Base-by-base conservation (phyloP, 768 basidiomycete genomes). In the Collybia sordida region DNA sequence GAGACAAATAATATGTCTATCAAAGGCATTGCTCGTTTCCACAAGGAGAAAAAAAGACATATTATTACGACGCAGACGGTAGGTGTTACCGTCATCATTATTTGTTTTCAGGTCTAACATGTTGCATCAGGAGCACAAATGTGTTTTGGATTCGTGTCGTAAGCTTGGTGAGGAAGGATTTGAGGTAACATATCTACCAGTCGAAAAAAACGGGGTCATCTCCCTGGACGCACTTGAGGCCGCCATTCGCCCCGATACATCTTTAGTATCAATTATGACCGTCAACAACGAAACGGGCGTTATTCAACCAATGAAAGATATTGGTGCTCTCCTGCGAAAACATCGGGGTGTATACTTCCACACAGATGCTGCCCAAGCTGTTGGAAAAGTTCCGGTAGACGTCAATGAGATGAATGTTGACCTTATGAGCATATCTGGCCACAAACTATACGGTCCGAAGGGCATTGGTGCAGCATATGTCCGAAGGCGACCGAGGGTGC, bases 271-370 rank as follows among this genome's bases (percentile, higher is more conserved):
- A 11, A 86, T 99, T 65, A 99, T 99, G 97, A 82, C 90, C 15
- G 97, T 99, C 51, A 99, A 99, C 75, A 99, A 99, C 69, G 97
- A 99, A 72, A 98, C 94, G 3, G 97, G 97, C 19, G 95, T 98
- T 56, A 97, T 99, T 48, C 97, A 98, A 64, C 97, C 97, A 2
- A 78, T 98, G 55, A 88, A 91, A 64, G 93, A 98, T 65, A 99
- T 99, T 49, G 96, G 96, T 24, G 81, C 83, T 2, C 79, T 96
- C 28, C 65, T 89, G 25, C 86, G 87, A 63, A 89, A 91, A 69
- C 86, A 96, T 64, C 86, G 90, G 52, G 93, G 93, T 12, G 80
- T 96, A 15, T 88, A 92, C 69, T 86, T 99, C 78, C 97, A 99
- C 71, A 95, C 97, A 17, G 97, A 99, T 66, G 96, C 92, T 22